phyloP scores from a whole-genome alignment of 257 asterid genomes.

The Salvia miltiorrhiza region DNA sequence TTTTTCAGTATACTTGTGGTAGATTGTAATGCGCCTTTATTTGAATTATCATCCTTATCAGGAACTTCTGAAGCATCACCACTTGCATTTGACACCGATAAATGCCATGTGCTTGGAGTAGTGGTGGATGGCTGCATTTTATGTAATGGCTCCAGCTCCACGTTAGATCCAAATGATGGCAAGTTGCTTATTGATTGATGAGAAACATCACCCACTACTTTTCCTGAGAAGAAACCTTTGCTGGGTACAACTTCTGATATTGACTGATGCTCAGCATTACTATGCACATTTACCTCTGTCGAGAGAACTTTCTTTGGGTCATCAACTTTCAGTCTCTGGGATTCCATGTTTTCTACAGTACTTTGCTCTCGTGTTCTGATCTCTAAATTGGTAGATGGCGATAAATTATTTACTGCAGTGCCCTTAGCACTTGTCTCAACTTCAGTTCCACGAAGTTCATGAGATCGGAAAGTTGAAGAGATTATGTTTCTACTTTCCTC shows the following conservation, averaged over 20 bases:
- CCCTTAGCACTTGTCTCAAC: conserved; percentile 26
- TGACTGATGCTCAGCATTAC: conserved; percentile 29
- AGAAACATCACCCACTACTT: conserved; percentile 32
- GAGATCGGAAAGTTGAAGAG: conserved; percentile 24
- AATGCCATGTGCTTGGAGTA: conserved; percentile 33
- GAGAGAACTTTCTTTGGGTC: conserved; percentile 28
- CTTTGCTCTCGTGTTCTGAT: conserved; percentile 28
- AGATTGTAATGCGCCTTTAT: conserved; percentile 31
- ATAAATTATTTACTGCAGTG: conserved; percentile 21
- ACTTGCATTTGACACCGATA: conserved; percentile 33
- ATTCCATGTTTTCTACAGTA: conserved; percentile 28
- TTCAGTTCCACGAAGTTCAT: conserved; percentile 23
- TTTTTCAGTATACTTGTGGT: conserved; percentile 32
- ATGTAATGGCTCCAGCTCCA: conserved; percentile 37
- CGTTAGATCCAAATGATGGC: conserved; percentile 22
- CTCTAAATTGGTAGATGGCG: conserved; percentile 27
- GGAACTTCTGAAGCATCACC: conserved; percentile 28
- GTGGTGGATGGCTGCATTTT: conserved; percentile 30
- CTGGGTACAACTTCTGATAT: conserved; percentile 37
- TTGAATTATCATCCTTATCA: conserved; percentile 28
- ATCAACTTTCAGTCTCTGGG: conserved; percentile 29
- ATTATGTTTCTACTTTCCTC: conserved; percentile 27
- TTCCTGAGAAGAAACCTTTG: conserved; percentile 33
- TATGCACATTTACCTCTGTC: conserved; percentile 23
- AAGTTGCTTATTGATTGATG: conserved; percentile 37